These are phyloP conservation scores for Syzygium jambos DNA, from an alignment of 345 rosid species.

Conservation along the genomic window DNA sequence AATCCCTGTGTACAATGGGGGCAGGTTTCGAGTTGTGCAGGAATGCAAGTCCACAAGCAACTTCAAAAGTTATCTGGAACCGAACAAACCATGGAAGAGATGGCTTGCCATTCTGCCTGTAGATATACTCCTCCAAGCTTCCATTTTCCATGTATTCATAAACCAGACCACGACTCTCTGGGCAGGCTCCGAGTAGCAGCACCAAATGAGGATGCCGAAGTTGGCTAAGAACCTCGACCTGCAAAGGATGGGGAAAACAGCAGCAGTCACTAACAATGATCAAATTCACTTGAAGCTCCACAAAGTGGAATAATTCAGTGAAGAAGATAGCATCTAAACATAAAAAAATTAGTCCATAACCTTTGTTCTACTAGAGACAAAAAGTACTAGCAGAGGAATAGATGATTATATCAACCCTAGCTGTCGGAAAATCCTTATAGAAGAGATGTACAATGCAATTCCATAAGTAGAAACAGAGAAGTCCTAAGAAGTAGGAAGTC, in stretches of 20 bases:
- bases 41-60: constrained; percentile 77
- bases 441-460: not conserved
- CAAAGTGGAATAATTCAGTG: not conserved
- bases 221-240: constrained; percentile 86
- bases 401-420: not conserved
- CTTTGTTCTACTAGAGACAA: not conserved
- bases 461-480: not conserved
- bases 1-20: constrained; percentile 78
- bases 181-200: constrained; percentile 87
- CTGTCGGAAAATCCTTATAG: not conserved
- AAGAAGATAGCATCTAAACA: not conserved
- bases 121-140: constrained; percentile 57
- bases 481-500: not conserved
- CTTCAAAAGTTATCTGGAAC: constrained; percentile 66
- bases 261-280: not conserved
- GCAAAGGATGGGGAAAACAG: constrained; percentile 5
- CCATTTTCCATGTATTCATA: constrained; percentile 89
- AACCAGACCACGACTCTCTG: constrained; percentile 66
- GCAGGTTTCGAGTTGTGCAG: constrained; percentile 91
- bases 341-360: not conserved
- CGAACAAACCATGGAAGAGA: constrained; percentile 79
- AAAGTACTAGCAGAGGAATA: not conserved
- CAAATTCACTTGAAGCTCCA: not conserved
- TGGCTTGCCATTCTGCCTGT: constrained; percentile 42
- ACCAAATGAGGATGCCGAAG: constrained; percentile 71